These are phyloP conservation scores for Pythium brassicae DNA, from an alignment of 352 stramenopile species.

Conservation along the genomic window DNA sequence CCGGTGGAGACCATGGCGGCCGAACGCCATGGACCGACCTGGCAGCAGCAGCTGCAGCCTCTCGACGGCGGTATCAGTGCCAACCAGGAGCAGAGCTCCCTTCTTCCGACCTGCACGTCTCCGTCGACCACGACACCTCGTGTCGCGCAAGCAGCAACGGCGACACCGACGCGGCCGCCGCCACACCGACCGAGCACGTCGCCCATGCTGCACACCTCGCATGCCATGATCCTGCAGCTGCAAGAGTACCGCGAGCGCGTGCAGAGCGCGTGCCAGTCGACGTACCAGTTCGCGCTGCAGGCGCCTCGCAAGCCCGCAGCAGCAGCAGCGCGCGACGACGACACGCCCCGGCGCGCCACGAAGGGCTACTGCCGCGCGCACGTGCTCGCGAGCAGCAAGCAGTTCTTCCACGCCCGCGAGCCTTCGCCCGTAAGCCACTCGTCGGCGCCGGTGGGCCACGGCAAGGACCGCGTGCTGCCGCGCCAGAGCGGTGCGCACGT, in stretches of 20 bases:
- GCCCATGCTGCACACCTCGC: conserved; percentile 28
- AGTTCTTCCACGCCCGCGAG: conserved; percentile 23
- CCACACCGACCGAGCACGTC: conserved; percentile 15
- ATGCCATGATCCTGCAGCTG: conserved; percentile 59
- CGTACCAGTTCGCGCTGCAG: conserved; percentile 38
- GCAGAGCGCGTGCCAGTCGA: conserved; percentile 35
- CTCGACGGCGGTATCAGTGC: too few relatives aligned
- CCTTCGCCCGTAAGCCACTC: conserved; percentile 6
- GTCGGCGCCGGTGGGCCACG: conserved; percentile 9
- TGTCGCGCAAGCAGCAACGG: background rate
- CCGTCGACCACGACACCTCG: background rate
- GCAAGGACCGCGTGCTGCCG: conserved; percentile 27
- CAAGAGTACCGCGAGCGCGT: conserved; percentile 54
- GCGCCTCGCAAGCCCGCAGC: conserved; percentile 1
- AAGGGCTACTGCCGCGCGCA: conserved; percentile 35
- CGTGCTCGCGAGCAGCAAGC: conserved; percentile 34
- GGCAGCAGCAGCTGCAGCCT: background rate
- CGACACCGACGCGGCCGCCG: background rate
- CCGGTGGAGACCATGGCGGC: too few relatives aligned
- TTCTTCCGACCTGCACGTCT: background rate
- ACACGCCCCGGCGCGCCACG: background rate
- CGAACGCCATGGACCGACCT: background rate
- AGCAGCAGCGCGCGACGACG: background rate
- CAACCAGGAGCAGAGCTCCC: background rate
- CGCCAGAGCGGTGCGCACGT: conserved; percentile 23